Evolutionary conservation across 2,329 filamentous ascomycete species (phyloP).

Genomic region (Alternaria sp.): DNA sequence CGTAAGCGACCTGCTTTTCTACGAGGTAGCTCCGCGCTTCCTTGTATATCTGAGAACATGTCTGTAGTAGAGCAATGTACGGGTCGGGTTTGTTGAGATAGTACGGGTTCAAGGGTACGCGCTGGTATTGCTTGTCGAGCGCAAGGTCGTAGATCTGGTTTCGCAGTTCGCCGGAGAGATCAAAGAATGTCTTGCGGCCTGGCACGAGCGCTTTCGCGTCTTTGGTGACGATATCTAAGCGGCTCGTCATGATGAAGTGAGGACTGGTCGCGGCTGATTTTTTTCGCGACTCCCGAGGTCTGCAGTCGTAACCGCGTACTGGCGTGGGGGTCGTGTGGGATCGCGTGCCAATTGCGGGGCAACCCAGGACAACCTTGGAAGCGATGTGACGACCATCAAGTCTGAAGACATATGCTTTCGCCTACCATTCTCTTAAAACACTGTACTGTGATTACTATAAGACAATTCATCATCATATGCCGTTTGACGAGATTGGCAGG

Average conservation of each 20-base stretch:
- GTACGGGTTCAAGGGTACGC: not conserved
- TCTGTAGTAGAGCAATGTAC: not conserved
- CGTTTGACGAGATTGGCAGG: not conserved
- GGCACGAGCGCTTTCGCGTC: not conserved
- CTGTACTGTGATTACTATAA: fast-evolving
- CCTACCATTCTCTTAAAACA: not conserved
- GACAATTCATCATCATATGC: not conserved
- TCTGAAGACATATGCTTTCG: not conserved
- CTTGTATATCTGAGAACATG: not conserved
- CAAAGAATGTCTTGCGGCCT: not conserved
- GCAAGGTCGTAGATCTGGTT: conserved; percentile 4
- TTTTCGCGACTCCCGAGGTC: not conserved
- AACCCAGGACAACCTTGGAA: not conserved
- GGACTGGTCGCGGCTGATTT: not conserved
- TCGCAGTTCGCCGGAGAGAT: conserved; percentile 6
- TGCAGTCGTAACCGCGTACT: not conserved
- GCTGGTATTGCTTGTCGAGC: not conserved
- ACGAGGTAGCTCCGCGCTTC: conserved; percentile 4
- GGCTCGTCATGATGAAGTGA: not conserved
- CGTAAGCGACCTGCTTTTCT: not conserved
- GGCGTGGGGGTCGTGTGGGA: not conserved
- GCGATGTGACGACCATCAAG: not conserved
- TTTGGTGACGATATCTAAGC: not conserved
- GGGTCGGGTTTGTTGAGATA: conserved; percentile 1
- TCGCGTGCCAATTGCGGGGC: not conserved